phyloP scores from a whole-genome alignment of 164 flowering plant species.

The Liquidambar formosana region DNA sequence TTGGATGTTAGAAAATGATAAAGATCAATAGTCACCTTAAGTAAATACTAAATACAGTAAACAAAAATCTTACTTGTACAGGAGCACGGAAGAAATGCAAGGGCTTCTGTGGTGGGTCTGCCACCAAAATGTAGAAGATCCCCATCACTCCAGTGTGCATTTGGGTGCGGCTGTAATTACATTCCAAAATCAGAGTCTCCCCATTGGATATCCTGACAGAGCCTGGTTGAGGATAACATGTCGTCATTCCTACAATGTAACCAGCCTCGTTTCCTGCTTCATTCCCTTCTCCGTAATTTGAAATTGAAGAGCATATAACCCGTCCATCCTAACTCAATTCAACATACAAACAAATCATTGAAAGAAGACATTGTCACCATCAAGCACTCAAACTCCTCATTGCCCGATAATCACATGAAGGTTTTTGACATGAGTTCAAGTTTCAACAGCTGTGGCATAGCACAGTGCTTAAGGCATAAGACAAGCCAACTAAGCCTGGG shows the following conservation, averaged over 20 bases:
- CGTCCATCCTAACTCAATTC: slow-evolving; percentile 62
- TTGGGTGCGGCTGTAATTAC: slow-evolving; percentile 53
- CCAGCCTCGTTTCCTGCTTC: slow-evolving; percentile 79
- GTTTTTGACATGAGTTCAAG: not conserved
- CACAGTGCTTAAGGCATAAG: too few relatives aligned
- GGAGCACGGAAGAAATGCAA: slow-evolving; percentile 2
- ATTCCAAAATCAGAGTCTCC: slow-evolving; percentile 60
- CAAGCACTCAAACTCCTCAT: not conserved
- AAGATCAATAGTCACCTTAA: not conserved
- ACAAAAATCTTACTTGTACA: slow-evolving; percentile 8
- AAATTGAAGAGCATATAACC: slow-evolving; percentile 64
- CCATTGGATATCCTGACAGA: slow-evolving; percentile 55
- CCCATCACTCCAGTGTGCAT: slow-evolving; percentile 87
- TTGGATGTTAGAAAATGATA: too few relatives aligned
- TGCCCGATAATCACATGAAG: not conserved
- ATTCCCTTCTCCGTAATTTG: slow-evolving; percentile 69
- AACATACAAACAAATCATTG: slow-evolving; percentile 8
- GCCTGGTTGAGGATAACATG: slow-evolving; percentile 81
- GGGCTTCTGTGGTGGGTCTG: slow-evolving; percentile 36
- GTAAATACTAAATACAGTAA: not conserved
- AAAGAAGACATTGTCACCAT: not conserved
- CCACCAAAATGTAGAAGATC: slow-evolving; percentile 74
- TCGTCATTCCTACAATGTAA: slow-evolving; percentile 87
- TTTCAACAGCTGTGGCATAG: not conserved
- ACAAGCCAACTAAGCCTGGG: not conserved